These are phyloP conservation scores for Asterochloris erici DNA, from an alignment of 139 green algal species.

Conservation along the genomic window DNA sequence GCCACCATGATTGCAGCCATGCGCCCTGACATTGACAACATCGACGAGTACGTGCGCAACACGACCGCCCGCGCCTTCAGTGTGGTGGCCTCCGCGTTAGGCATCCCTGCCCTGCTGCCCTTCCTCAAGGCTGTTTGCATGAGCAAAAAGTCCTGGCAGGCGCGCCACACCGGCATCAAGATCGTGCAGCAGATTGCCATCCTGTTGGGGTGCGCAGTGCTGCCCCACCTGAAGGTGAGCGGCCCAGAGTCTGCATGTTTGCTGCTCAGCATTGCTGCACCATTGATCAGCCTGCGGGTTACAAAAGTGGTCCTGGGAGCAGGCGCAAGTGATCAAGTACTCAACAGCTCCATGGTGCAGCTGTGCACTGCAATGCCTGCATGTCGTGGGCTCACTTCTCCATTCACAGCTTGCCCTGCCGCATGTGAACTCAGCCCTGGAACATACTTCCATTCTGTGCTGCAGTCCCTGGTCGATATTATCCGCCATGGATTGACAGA, in stretches of 20 bases:
- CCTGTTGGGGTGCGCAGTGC: conserved; percentile 94
- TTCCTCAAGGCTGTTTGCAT: conserved; percentile 99
- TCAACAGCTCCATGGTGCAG: too few species aligned
- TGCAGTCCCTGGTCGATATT: conserved; percentile 89
- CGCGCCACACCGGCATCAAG: conserved; percentile 98
- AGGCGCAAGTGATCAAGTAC: not conserved
- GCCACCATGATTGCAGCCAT: conserved; percentile 98
- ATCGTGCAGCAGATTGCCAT: conserved; percentile 99
- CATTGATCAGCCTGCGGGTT: not conserved
- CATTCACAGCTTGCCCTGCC: not conserved
- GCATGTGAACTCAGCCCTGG: not conserved
- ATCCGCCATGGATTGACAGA: conserved; percentile 86
- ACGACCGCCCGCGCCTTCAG: conserved; percentile 89
- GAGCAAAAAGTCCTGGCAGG: conserved; percentile 96
- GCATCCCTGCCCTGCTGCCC: conserved; percentile 94
- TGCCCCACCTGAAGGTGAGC: conserved; percentile 88
- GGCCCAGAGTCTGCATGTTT: not conserved
- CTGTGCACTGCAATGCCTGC: not conserved
- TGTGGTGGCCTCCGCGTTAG: conserved; percentile 92
- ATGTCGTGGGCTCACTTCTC: not conserved
- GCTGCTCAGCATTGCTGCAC: not conserved
- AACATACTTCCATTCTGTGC: not conserved
- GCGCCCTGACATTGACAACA: conserved; percentile 98
- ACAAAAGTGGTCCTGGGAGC: not conserved
- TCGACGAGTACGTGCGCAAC: conserved; percentile 97